Base-by-base conservation (phyloP, 2,329 filamentous ascomycete genomes). In the Nemania diffusa region DNA sequence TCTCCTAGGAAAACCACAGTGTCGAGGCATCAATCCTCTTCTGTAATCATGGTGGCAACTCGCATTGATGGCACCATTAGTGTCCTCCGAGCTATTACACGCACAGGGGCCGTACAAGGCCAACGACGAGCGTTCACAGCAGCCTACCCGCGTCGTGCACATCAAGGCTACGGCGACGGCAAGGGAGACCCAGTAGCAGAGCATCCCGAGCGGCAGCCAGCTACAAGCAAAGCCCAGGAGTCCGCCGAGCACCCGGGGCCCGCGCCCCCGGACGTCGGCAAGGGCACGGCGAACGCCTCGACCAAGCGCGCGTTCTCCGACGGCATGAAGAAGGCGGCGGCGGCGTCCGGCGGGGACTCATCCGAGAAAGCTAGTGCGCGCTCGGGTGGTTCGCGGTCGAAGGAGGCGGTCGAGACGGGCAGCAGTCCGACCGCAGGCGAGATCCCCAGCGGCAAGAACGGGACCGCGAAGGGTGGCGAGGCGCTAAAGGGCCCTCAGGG, bases 241-340 rank as follows among this genome's bases (percentile, higher is more conserved):
- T 66, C 77, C 8, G 74, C 73, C 8, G 82, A 84, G 66, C 82
- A 84, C 65, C 82, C 82, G 0, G 81, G 82, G 2, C 82, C 81
- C 5, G 68, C 73, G 8, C 77, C 81, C 0, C 81, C 81, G 0
- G 71, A 78, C 26, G 80, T 81, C 56, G 81, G 81, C 27, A 73
- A 81, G 70, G 79, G 78, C 9, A 78, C 76, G 8, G 79, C 78
- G 17, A 78, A 73, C 46, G 76, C 78, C 3, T 74, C 78, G 13
- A 80, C 77, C 34, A 81, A 81, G 66, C 74, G 72, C 6, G 73
- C 69, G 9, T 53, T 75, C 20, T 73, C 70, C 17, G 57, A 75
- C 34, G 72, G 61, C 61, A 73, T 74, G 70, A 71, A 73, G 20
- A 61, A 72, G n/a, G n/a, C n/a, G n/a, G n/a, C n/a, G 5, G 73